phyloP scores from a whole-genome alignment of 768 basidiomycete species.

The Cystofilobasidium macerans region DNA sequence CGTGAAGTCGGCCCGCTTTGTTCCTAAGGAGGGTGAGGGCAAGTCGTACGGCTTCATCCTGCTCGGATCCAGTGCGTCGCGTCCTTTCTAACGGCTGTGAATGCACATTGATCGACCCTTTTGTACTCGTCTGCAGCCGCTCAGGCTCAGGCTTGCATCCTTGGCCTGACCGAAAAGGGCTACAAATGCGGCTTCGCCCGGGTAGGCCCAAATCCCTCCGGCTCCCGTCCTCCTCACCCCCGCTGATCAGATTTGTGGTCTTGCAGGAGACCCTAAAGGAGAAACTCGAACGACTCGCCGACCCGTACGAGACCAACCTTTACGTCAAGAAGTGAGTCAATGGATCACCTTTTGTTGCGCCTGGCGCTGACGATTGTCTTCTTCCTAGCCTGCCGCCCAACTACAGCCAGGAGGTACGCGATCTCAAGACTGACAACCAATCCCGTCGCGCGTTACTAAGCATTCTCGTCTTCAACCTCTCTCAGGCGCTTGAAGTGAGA shows the following conservation, averaged over 20 bases:
- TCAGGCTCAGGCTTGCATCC: constrained; percentile 16
- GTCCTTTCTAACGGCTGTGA: no score
- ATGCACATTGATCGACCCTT: no score
- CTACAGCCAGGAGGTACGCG: constrained; percentile 13
- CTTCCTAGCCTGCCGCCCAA: constrained; percentile 15
- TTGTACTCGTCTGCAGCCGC: not conserved
- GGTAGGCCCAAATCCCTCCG: not conserved
- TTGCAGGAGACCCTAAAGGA: constrained; percentile 25
- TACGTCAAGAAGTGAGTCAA: constrained; percentile 23
- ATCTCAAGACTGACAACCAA: not conserved
- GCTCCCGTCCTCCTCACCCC: not conserved
- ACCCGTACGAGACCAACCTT: constrained; percentile 25
- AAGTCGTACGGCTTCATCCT: constrained; percentile 24
- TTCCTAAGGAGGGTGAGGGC: constrained; percentile 15
- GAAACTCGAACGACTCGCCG: constrained; percentile 24
- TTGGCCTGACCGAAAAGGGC: constrained; percentile 14
- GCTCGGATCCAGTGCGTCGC: constrained; percentile 1
- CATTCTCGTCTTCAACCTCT: not conserved
- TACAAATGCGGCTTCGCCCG: constrained; percentile 22
- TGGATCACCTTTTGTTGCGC: not conserved
- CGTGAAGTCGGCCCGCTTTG: constrained; percentile 19
- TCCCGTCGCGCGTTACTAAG: not conserved
- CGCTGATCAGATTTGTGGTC: not conserved
- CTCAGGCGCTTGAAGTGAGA: constrained; percentile 20
- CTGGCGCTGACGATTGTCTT: no score